Evolutionary conservation across 2,329 filamentous ascomycete genomes (phyloP), one percentile per base, ranked within the genome.

Genomic region (Colletotrichum spaethianum): DNA sequence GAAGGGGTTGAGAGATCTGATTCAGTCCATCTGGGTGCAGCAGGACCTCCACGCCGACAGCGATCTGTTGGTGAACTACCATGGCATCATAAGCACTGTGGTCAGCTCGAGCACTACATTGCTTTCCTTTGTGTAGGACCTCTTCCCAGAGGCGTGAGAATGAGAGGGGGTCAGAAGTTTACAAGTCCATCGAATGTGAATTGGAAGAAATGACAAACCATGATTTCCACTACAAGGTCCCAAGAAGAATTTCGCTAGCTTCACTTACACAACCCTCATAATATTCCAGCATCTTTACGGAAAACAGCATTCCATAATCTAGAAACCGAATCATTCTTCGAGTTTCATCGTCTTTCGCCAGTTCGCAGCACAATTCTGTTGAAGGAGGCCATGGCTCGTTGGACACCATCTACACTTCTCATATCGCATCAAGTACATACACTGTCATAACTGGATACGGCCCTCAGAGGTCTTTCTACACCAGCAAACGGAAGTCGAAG

Each of bases 11-110:
- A 75, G 56, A 11, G 42, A 59, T 1, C 75, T 73, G 2, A 77
- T 82, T 3, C 75, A 77, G 46, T 74, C 78, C 0, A 74, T 81
- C 23, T 82, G 81, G 81, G 76, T 78, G 59, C 80, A 82, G 65
- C 78, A 77, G 57, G 81, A 82, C 62, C 76, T 82, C 4, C 73
- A 79, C 44, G 77, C 73, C 0, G 80, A 82, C 23, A 55, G 40
- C 4, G 80, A 81, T 26, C 36, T 79, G 2, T 8, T 82, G 48
- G 28, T 77, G n/a, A 74, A 79, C 20, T 82, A 82, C 64, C 67
- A 77, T 7, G 73, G 69, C 74, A 38, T 79, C 59, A 60, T 81
- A 76, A 70, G 60, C 3, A 31, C 60, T 42, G 66, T 46, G 2
- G 33, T 52, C 40, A 69, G 66, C 50, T 69, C 60, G 18, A 11